These are phyloP conservation scores for Trichomonas vaginalis DNA, from an alignment of 208 protist genomes.

Conservation along the genomic window DNA sequence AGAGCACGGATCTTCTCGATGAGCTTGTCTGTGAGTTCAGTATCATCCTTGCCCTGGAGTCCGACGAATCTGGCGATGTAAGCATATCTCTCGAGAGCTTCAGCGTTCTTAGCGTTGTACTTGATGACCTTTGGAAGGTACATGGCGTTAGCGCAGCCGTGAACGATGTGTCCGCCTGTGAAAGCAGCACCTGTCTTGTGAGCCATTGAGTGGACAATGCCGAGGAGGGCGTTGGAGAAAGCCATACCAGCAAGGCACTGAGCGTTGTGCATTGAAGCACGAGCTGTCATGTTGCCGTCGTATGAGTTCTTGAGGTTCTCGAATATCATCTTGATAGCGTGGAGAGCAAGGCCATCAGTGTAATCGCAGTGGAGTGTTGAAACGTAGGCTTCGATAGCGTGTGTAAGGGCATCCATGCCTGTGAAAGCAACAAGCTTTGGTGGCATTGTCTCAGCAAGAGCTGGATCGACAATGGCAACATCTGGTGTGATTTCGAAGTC, in stretches of 20 bases:
- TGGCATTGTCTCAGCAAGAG: constrained; percentile 29
- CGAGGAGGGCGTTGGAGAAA: constrained; percentile 39
- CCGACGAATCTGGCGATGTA: not conserved
- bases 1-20: not conserved
- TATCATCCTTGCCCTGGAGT: not conserved
- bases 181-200: constrained; percentile 29
- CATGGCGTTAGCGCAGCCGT: constrained; percentile 37
- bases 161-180: constrained; percentile 20
- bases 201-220: constrained; percentile 39
- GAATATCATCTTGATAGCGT: constrained; percentile 31
- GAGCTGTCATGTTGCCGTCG: not conserved
- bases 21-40: not conserved
- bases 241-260: constrained; percentile 40
- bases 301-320: constrained; percentile 27
- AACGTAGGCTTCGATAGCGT: constrained; percentile 39
- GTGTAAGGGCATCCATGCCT: constrained; percentile 40
- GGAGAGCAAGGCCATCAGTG: constrained; percentile 28
- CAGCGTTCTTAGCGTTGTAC: not conserved
- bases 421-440: constrained; percentile 25
- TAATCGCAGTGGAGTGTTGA: constrained; percentile 30
- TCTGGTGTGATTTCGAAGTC: constrained; percentile 36
- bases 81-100: not conserved
- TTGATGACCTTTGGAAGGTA: constrained; percentile 24
- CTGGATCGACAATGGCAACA: constrained; percentile 37
- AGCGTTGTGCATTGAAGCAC: constrained; percentile 29